phyloP scores from a whole-genome alignment of 768 basidiomycete species.

The Pleurotus giganteus region DNA sequence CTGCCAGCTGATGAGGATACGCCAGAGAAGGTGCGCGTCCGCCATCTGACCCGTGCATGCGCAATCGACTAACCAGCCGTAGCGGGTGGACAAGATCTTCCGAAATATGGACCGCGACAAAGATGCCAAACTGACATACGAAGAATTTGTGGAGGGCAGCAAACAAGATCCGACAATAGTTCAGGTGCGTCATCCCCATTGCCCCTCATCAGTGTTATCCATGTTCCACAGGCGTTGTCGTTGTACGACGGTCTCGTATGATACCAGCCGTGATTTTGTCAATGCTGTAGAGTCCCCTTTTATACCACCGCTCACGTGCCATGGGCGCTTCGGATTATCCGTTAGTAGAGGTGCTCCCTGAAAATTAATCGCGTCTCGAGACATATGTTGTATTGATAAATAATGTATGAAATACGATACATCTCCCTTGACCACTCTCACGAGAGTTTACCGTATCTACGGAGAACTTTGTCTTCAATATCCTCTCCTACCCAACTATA shows the following conservation, averaged over 20 bases:
- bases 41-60: conserved; percentile 7
- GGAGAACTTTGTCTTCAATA: conserved; percentile 75
- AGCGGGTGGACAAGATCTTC: conserved; percentile 99
- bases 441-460: conserved; percentile 68
- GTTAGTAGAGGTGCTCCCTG: neutral
- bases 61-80: conserved; percentile 12
- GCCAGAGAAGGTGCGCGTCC: conserved; percentile 82
- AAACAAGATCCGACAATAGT: conserved; percentile 99
- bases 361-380: too few species aligned
- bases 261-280: conserved; percentile 6
- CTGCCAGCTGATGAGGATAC: conserved; percentile 98
- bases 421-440: conserved; percentile 16
- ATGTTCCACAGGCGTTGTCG: conserved; percentile 71
- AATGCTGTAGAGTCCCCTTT: conserved; percentile 9
- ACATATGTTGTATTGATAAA: conserved; percentile 15
- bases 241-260: conserved; percentile 94
- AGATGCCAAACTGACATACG: conserved; percentile 89
- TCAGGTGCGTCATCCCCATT: conserved; percentile 53
- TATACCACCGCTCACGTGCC: conserved; percentile 8
- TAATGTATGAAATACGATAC: conserved; percentile 8
- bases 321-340: conserved; percentile 9
- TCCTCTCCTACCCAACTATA: conserved; percentile 84
- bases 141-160: conserved; percentile 97
- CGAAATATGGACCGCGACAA: conserved; percentile 96
- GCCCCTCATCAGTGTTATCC: conserved; percentile 12